These are phyloP conservation scores for Zelopaecilomyces penicillatus DNA, from an alignment of 2,329 filamentous ascomycete genomes.

Conservation along the genomic window DNA sequence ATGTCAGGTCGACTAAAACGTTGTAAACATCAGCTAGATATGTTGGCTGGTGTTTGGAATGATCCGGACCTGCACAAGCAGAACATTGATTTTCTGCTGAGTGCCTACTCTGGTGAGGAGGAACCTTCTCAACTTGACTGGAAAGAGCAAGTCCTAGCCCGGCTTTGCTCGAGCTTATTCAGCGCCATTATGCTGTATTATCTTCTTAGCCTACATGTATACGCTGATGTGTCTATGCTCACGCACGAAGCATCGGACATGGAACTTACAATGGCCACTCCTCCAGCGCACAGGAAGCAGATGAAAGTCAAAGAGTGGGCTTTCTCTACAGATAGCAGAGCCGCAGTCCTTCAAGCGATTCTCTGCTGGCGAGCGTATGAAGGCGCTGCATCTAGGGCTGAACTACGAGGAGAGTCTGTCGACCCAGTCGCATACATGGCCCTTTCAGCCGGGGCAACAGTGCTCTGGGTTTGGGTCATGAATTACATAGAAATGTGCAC, in stretches of 20 bases:
- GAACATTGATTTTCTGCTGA: conserved; percentile 13
- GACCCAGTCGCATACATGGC: conserved; percentile 28
- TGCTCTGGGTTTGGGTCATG: conserved; percentile 29
- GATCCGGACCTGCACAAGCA: conserved; percentile 10
- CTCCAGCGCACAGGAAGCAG: conserved; percentile 8
- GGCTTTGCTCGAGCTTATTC: conserved; percentile 23
- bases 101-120: conserved; percentile 21
- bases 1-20: conserved; percentile 6
- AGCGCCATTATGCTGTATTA: conserved; percentile 28
- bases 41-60: conserved; percentile 8
- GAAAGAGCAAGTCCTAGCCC: conserved; percentile 14
- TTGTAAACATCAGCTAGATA: conserved; percentile 15
- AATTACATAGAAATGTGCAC: conserved; percentile 17
- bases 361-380: conserved; percentile 22
- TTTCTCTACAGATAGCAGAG: conserved; percentile 19
- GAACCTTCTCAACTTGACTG: conserved; percentile 17
- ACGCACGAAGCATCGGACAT: conserved; percentile 13
- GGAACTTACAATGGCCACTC: conserved; percentile 9
- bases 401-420: conserved; percentile 9
- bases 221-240: conserved; percentile 24
- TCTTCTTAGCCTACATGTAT: conserved; percentile 27
- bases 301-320: conserved; percentile 22
- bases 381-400: neutral
- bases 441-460: conserved; percentile 21
- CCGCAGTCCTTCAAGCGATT: conserved; percentile 25